Base-by-base conservation (phyloP, 2,329 filamentous ascomycete species). In the Celoporthe dispersa region DNA sequence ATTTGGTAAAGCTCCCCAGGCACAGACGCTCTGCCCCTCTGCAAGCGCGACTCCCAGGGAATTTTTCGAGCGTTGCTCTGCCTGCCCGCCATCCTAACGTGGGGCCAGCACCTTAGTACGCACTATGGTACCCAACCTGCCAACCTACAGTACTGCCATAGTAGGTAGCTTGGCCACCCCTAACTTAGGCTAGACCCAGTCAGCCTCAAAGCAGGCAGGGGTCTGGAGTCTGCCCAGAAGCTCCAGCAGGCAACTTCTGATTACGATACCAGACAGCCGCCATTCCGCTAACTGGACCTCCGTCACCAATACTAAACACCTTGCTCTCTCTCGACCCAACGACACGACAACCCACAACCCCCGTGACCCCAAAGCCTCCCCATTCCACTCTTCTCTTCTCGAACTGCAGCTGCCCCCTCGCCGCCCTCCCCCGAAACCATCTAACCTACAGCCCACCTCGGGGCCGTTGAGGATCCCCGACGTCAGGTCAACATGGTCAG, bases 401-500 rank as follows among this genome's bases (percentile, higher is more conserved):
- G 53, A 3, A 41, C 70, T 81, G 81, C 83, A 74, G 74, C 79
- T n/a, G 9, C 7, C 51, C 28, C 16, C 31, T 73, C 37, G n/a
- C n/a, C n/a, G n/a, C 35, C 35, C 35, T 35, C 35, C 35, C 8
- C 69, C 60, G 14, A 31, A 33, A 51, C 37, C 25, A 41, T 31
- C 61, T 48, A 55, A 37, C 7, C 68, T 51, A 60, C 35, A 39
- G 25, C 37, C 39, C 33, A 68, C 37, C 16, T 22, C 39, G 61
- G 70, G 66, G 57, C 51, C 28, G 37, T 65, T 64, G 25, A 68
- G 66, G 65, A 68, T 57, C 59, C 67, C 69, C 71, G 51, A 64
- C 64, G 39, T 53, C 76, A 75, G n/a, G 77, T 73, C 79, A 82
- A 75, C 76, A 84, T 84, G 83, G 83, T 84, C 73, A 77, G 81